Base-by-base conservation (phyloP, 805 yeast species). In the Lachancea kluyveri region DNA sequence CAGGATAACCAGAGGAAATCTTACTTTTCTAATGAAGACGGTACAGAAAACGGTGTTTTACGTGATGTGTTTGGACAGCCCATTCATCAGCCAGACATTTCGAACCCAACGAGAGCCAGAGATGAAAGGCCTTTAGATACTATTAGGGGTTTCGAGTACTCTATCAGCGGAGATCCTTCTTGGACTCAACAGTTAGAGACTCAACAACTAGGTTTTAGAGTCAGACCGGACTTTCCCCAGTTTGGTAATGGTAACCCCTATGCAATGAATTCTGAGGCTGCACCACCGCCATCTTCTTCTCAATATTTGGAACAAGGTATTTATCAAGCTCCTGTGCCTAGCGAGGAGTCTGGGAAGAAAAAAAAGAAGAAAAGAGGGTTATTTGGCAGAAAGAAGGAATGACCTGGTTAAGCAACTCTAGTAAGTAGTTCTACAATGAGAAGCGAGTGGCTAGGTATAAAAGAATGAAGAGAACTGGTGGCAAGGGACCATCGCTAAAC, bases 41-140 rank as follows among this genome's bases (percentile, higher is more conserved):
- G 72, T 28, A 67, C 65, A 24, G 77, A 77, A 17, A 52, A 77
- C 48, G 74, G 73, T 17, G 29, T 29, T 16, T 36, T 54, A 17
- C 44, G 47, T 45, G 99, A 92, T 57, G 77, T 85, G 25, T 90
- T 88, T 57, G 99, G 99, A 13, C 72, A 73, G 37, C 75, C 79
- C 5, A 92, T 92, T 49, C 54, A 53, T 3, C 75, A 74, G 42
- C 83, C 94, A 6, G 99, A 92, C 56, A 68, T 81, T 45, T 85
- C 95, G 22, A 92, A 92, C 54, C 99, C 99, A 17, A 79, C 96
- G 5, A 73, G 99, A 50, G 63, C 82, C 13, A 74, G 98, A 59
- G 90, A 88, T 57, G 99, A 92, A 62, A 75, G 99, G 50, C 99
- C 99, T 4, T 65, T 92, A 49, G 99, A 94, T 58, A 92, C 99